phyloP scores from a whole-genome alignment of 805 yeast genomes.

The Yarrowia sp. region DNA sequence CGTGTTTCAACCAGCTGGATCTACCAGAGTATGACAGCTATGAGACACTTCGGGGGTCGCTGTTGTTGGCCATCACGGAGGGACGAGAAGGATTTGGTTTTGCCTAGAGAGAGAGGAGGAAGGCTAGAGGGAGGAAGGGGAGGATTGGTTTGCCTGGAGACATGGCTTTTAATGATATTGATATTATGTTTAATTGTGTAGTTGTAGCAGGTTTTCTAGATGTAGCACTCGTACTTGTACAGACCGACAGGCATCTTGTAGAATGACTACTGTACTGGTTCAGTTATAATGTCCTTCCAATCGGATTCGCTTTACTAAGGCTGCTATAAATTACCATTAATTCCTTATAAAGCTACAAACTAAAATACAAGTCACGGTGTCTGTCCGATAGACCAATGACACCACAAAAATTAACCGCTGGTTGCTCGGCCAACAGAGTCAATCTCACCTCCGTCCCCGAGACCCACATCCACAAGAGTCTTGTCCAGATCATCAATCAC shows the following conservation, averaged over 20 bases:
- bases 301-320: no score
- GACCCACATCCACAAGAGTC: neutral
- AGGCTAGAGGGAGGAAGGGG: constrained; percentile 54
- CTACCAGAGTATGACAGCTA: constrained; percentile 91
- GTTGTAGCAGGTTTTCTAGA: neutral
- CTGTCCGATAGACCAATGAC: no score
- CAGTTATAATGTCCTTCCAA: no score
- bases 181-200: neutral
- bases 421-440: neutral
- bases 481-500: neutral
- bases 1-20: constrained; percentile 95
- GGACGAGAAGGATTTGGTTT: constrained; percentile 97
- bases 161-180: constrained; percentile 10
- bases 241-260: neutral
- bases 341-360: constrained; percentile 5
- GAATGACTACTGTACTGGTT: no score
- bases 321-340: constrained; percentile 13
- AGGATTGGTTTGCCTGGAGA: neutral
- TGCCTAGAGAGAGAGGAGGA: constrained; percentile 54
- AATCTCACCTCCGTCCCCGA: neutral
- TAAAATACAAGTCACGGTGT: neutral
- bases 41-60: constrained; percentile 79
- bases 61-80: constrained; percentile 86
- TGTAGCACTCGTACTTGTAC: neutral
- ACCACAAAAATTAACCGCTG: neutral